A percentile compares a stretch with the other conserved stretches of the same genome.
Evolutionary conservation across 768 basidiomycete species (phyloP).

Genomic region (Kwoniella heveanensis): DNA sequence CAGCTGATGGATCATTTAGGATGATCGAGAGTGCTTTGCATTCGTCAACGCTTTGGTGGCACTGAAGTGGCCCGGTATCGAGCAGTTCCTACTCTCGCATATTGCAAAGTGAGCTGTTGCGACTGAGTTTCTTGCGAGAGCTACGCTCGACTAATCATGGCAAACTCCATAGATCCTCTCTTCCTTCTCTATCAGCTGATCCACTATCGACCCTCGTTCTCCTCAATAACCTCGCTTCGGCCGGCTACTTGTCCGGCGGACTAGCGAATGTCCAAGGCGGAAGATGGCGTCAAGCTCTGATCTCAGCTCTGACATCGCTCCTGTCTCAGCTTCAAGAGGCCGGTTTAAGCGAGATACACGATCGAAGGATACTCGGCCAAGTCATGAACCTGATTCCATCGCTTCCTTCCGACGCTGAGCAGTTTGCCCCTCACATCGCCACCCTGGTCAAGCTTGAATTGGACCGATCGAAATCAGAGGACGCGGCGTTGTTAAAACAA

Average conservation of each 20-base stretch:
- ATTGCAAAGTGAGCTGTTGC: constrained; percentile 39
- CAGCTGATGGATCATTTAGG: constrained; percentile 11
- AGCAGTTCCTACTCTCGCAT: constrained; percentile 54
- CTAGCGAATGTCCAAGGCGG: constrained; percentile 53
- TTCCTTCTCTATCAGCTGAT: constrained; percentile 25
- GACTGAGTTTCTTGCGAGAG: too few species aligned
- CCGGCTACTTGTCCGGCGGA: constrained; percentile 48
- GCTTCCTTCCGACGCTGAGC: constrained; percentile 23
- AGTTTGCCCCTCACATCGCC: constrained; percentile 22
- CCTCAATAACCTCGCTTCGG: constrained; percentile 50
- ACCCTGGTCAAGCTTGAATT: constrained; percentile 7
- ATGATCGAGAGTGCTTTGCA: constrained; percentile 30
- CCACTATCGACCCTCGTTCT: constrained; percentile 46
- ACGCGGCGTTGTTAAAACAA: background rate
- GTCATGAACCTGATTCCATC: constrained; percentile 30
- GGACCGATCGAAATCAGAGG: background rate
- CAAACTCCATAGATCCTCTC: constrained; percentile 26
- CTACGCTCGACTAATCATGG: too few species aligned
- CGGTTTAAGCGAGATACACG: constrained; percentile 4
- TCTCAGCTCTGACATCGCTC: constrained; percentile 21
- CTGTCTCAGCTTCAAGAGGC: background rate
- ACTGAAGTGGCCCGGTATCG: constrained; percentile 50
- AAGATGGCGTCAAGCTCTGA: constrained; percentile 45
- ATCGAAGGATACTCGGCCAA: constrained; percentile 29
- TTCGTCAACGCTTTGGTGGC: constrained; percentile 46